Evolutionary conservation across 257 asterid species (phyloP).

Genomic region (Capsicum pubescens): DNA sequence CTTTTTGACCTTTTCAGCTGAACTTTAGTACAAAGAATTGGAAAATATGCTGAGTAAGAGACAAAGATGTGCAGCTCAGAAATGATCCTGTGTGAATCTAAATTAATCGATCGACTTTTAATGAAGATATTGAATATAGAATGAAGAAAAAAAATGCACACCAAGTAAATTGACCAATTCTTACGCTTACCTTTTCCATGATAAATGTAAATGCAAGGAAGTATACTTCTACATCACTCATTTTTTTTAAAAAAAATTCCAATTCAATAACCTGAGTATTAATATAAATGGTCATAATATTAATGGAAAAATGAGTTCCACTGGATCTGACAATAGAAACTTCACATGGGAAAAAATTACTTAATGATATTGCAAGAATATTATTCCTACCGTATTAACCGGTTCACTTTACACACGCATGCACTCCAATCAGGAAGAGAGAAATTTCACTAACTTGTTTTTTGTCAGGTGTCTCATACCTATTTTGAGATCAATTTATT

Average conservation of each 20-base stretch:
- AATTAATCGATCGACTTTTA: no score
- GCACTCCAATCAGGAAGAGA: background rate
- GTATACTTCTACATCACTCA: background rate
- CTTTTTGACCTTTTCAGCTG: background rate
- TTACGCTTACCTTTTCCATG: background rate
- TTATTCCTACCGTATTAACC: background rate
- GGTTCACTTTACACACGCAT: background rate
- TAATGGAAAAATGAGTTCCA: background rate
- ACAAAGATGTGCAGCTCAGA: background rate
- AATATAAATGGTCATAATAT: background rate
- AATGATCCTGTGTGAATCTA: no score
- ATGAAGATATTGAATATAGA: no score
- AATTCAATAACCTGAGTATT: background rate
- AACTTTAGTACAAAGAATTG: background rate
- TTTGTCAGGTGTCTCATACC: no score
- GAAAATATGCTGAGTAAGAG: background rate
- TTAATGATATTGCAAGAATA: no score
- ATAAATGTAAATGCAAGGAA: background rate
- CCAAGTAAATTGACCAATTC: background rate
- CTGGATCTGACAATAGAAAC: background rate
- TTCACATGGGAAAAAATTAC: background rate
- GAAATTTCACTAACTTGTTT: background rate
- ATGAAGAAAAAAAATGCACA: background rate
- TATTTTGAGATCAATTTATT: background rate
- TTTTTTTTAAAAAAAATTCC: background rate